Evolutionary conservation across 805 yeast species (phyloP), one percentile per base, ranked within the genome.

Genomic region (Candida rishiriensis): DNA sequence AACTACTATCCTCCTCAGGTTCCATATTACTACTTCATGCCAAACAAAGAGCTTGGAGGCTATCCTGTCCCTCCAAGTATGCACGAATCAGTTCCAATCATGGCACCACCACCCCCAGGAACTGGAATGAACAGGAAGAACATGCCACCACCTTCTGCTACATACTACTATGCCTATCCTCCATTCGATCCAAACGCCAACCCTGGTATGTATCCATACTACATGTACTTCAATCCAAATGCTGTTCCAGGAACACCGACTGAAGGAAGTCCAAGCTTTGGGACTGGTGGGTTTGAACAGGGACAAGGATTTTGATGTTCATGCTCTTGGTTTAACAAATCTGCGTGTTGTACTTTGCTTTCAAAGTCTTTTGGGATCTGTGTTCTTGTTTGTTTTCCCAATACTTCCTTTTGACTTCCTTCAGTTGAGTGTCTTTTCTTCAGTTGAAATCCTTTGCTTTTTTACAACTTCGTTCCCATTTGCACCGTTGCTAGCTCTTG

Each of bases 11-110:
- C 46, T 17, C 50, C 49, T 26, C 62, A 53, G 14, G 46, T 54
- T 15, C 65, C 64, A 3, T 59, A 54, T 30, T 60, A 60, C 31
- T 61, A 61, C 42, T 50, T 60, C 34, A 50, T 57, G 30, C 65
- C 64, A 32, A 39, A 61, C 10, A 61, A 59, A 35, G 63, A 60
- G 16, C 45, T 55, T 34, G 53, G 51, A 8, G 49, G 45, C 28
- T 44, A 43, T 31, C 42, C 50, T 21, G 45, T 40, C 14, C 42
- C 56, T 2, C 38, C 47, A n/a, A 49, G 47, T 7, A 46, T 50
- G 26, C 39, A 36, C 28, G 40, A 41, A 17, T 45, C 33, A 37
- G 46, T 41, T 30, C 44, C 50, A 3, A 43, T 49, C 10, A 36
- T 54, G 42, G 45, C 42, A 33, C 41, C 49, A 12, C 44, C 52